phyloP scores from a whole-genome alignment of 768 basidiomycete genomes.

The Russula dissimulans region DNA sequence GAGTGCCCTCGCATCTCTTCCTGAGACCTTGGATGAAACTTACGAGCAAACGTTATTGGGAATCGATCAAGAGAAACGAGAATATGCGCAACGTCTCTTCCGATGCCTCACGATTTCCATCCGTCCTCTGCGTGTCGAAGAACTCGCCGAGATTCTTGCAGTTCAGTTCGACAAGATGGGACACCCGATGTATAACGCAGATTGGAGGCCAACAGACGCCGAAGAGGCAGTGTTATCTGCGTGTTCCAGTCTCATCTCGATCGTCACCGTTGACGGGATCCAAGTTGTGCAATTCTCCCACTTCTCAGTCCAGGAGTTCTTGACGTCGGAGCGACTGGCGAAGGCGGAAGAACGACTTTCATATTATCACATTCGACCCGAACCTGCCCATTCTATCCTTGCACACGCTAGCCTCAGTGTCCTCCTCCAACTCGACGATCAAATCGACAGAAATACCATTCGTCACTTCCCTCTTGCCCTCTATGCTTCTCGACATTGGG shows the following conservation, averaged over 20 bases:
- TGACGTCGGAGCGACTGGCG: not conserved
- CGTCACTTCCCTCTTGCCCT: not conserved
- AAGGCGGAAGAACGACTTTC: not conserved
- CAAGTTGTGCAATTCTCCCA: slow-evolving; percentile 1
- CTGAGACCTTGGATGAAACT: not conserved
- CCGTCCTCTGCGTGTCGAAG: not conserved
- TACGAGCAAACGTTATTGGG: not conserved
- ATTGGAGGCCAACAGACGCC: not conserved
- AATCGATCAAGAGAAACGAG: not conserved
- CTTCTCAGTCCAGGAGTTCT: slow-evolving; percentile 2
- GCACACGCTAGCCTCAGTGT: not conserved
- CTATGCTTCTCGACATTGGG: slow-evolving; percentile 5
- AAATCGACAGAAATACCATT: not conserved
- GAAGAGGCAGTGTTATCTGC: not conserved
- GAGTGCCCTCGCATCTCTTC: not conserved
- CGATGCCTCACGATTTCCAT: not conserved
- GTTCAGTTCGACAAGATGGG: not conserved
- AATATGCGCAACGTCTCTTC: not conserved
- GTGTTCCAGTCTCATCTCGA: not conserved
- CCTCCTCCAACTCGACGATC: not conserved
- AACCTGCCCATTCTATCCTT: not conserved
- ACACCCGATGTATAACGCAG: not conserved
- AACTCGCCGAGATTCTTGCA: slow-evolving; percentile 1
- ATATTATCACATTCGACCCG: not conserved
- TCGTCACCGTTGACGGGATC: not conserved